phyloP scores from a whole-genome alignment of 2,329 filamentous ascomycete genomes.

The Onygenales sp. region DNA sequence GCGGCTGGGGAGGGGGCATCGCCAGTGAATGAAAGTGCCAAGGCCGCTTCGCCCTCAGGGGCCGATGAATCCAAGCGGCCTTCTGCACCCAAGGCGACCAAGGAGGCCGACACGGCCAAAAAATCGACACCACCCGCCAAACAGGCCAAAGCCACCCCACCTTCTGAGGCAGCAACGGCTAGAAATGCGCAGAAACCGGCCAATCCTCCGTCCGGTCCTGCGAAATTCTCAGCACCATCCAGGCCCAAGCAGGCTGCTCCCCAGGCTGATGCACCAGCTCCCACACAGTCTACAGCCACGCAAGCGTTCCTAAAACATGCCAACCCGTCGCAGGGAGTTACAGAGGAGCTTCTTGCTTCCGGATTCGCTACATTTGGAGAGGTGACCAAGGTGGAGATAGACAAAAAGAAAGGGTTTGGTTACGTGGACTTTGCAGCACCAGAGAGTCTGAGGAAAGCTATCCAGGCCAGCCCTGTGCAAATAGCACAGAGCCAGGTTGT shows the following conservation, averaged over 20 bases:
- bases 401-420: slow-evolving; percentile 88
- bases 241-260: slow-evolving; percentile 7
- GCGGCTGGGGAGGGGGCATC: slow-evolving; percentile 15
- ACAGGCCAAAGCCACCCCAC: slow-evolving; percentile 3
- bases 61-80: slow-evolving; percentile 1
- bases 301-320: slow-evolving; percentile 68
- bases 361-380: slow-evolving; percentile 65
- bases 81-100: slow-evolving; percentile 6
- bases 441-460: slow-evolving; percentile 63
- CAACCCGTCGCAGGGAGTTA: slow-evolving; percentile 85
- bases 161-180: slow-evolving; percentile 8
- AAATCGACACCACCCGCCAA: slow-evolving; percentile 6
- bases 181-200: slow-evolving; percentile 6
- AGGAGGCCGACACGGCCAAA: slow-evolving; percentile 3
- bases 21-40: slow-evolving; percentile 10
- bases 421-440: slow-evolving; percentile 80
- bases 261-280: slow-evolving; percentile 10
- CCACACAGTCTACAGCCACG: slow-evolving; percentile 21
- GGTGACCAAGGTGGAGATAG: slow-evolving; percentile 76
- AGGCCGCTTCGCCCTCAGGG: not conserved
- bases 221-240: not conserved
- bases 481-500: slow-evolving; percentile 81
- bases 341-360: slow-evolving; percentile 66
- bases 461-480: slow-evolving; percentile 68
- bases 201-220: not conserved